Evolutionary conservation across 2,329 filamentous ascomycete species (phyloP).

Genomic region (Colletotrichum scovillei): DNA sequence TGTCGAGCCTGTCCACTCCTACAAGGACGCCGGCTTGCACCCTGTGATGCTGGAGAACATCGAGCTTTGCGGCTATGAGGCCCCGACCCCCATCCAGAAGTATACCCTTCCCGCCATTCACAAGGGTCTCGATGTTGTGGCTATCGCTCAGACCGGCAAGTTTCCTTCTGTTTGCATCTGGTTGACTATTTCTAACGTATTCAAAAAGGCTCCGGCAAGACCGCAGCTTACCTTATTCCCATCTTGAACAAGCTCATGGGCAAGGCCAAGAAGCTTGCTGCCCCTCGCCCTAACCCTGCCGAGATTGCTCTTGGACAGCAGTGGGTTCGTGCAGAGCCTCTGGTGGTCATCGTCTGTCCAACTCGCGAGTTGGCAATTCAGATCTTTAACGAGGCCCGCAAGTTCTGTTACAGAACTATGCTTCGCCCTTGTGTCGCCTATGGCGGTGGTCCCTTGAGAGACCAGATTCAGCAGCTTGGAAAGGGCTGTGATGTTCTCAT

Average conservation of each 20-base stretch:
- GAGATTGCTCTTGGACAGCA: slow-evolving; percentile 62
- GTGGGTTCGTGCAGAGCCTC: slow-evolving; percentile 80
- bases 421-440: slow-evolving; percentile 91
- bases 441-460: slow-evolving; percentile 79
- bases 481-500: slow-evolving; percentile 92
- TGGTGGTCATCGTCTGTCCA: slow-evolving; percentile 87
- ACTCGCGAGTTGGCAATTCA: slow-evolving; percentile 92
- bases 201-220: slow-evolving; percentile 88
- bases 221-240: slow-evolving; percentile 90
- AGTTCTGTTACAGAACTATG: slow-evolving; percentile 95
- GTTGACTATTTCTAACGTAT: neutral
- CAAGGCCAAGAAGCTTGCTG: slow-evolving; percentile 89
- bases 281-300: slow-evolving; percentile 75
- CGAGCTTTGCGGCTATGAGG: slow-evolving; percentile 74
- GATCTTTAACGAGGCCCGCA: slow-evolving; percentile 93
- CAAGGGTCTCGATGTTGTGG: slow-evolving; percentile 83
- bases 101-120: slow-evolving; percentile 86
- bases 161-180: slow-evolving; percentile 35
- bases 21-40: slow-evolving; percentile 84
- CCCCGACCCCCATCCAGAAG: slow-evolving; percentile 87
- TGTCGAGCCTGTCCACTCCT: slow-evolving; percentile 65
- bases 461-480: slow-evolving; percentile 78
- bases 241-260: slow-evolving; percentile 94
- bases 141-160: slow-evolving; percentile 91
- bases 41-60: slow-evolving; percentile 86